phyloP scores from a whole-genome alignment of 2,329 filamentous ascomycete species.

The Nigrospora oryzae region DNA sequence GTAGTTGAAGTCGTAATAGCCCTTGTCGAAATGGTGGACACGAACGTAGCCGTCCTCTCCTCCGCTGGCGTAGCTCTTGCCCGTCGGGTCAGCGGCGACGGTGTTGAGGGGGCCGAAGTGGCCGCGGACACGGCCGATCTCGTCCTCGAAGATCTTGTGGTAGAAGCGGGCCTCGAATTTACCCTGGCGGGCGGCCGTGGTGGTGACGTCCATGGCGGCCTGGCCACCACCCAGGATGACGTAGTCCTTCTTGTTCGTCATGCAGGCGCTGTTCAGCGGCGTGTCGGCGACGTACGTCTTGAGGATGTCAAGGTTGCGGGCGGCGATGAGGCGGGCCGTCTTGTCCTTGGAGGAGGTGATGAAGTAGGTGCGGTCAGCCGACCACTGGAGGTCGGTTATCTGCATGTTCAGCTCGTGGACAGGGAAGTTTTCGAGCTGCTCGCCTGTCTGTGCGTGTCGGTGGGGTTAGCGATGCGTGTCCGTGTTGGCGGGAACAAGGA shows the following conservation, averaged over 20 bases:
- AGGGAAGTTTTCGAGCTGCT: slow-evolving; percentile 70
- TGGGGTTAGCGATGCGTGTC: neutral
- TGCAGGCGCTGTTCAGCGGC: slow-evolving; percentile 88
- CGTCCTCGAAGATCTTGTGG: slow-evolving; percentile 99
- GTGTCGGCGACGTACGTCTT: slow-evolving; percentile 93
- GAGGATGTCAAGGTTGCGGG: slow-evolving; percentile 78
- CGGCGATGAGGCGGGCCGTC: slow-evolving; percentile 76
- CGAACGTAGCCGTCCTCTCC: slow-evolving; percentile 98
- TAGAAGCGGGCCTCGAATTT: slow-evolving; percentile 99
- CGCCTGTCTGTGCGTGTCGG: slow-evolving; percentile 52
- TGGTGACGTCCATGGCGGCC: slow-evolving; percentile 98
- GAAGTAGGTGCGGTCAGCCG: slow-evolving; percentile 89
- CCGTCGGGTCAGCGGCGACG: slow-evolving; percentile 84
- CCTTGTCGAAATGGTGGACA: slow-evolving; percentile 97
- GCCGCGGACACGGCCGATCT: slow-evolving; percentile 92
- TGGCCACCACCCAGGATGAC: slow-evolving; percentile 97
- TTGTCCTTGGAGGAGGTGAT: slow-evolving; percentile 99
- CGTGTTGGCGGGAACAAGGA: neutral
- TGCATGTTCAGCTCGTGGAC: slow-evolving; percentile 76
- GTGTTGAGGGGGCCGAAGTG: slow-evolving; percentile 98
- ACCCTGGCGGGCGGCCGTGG: slow-evolving; percentile 85
- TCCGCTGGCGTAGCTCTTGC: slow-evolving; percentile 87
- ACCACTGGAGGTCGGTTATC: slow-evolving; percentile 94
- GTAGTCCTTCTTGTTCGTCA: slow-evolving; percentile 93
- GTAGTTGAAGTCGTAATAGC: slow-evolving; percentile 97